A percentile compares a stretch with the other conserved stretches of the same genome.
These are phyloP conservation scores for Euphrasia arctica DNA, from an alignment of 305 asterid genomes.

Conservation along the genomic window DNA sequence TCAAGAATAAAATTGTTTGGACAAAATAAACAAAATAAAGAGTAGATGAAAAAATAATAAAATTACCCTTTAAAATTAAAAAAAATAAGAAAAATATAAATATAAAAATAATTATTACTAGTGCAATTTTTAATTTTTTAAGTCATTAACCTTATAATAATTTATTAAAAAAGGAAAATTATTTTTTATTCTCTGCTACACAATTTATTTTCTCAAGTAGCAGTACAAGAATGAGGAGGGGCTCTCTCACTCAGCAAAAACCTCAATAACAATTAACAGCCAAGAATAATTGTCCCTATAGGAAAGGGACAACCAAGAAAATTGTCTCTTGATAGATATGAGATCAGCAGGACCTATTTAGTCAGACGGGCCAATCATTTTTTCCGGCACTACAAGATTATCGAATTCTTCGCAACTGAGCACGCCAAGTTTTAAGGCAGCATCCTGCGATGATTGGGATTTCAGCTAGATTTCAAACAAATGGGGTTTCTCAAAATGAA, in stretches of 20 bases:
- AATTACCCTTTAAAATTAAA: no score
- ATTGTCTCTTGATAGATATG: neutral
- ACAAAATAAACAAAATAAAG: no score
- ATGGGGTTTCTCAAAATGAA: neutral
- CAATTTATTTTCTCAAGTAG: conserved; percentile 10
- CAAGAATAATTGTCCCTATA: neutral
- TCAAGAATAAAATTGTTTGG: no score
- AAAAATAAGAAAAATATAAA: no score
- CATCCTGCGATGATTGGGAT: conserved; percentile 54
- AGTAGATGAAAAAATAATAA: no score
- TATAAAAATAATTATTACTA: no score
- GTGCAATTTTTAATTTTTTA: no score
- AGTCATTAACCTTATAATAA: no score
- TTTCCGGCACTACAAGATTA: conserved; percentile 75
- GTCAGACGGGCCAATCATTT: conserved; percentile 77
- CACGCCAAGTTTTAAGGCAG: conserved; percentile 78
- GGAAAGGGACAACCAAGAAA: neutral
- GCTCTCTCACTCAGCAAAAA: conserved; percentile 25
- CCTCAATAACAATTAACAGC: neutral
- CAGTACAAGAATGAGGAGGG: conserved; percentile 34
- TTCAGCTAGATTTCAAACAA: neutral
- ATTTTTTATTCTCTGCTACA: neutral
- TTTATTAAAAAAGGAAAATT: no score
- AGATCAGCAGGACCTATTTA: conserved; percentile 19
- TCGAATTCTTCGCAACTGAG: conserved; percentile 75